phyloP scores from a whole-genome alignment of 805 yeast species.

The Saccharomycopsis fodiens region DNA sequence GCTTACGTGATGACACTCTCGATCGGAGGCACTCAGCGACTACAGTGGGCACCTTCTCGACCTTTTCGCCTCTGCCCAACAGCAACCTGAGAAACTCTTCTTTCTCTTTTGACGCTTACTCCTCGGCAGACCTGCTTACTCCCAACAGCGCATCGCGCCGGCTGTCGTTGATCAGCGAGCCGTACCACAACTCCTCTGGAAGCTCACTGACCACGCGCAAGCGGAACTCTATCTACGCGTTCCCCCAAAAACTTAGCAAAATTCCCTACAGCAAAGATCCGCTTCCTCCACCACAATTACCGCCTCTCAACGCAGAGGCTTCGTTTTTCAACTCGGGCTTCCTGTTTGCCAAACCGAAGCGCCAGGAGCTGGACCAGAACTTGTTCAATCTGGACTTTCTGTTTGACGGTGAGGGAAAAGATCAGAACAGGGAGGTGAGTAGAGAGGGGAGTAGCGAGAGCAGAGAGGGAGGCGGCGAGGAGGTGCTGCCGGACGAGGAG shows the following conservation, averaged over 20 bases:
- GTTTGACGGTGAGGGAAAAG: not conserved
- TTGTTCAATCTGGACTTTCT: constrained; percentile 8
- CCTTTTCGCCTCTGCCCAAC: constrained; percentile 10
- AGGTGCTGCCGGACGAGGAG: not conserved
- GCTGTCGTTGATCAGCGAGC: constrained; percentile 8
- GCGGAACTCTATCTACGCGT: not conserved
- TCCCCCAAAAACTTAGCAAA: not conserved
- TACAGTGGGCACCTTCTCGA: constrained; percentile 8
- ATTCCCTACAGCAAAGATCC: not conserved
- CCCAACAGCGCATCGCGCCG: constrained; percentile 12
- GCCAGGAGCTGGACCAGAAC: not conserved
- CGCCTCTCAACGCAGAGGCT: not conserved
- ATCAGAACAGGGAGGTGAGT: not conserved
- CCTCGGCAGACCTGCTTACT: constrained; percentile 8
- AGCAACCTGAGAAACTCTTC: constrained; percentile 13
- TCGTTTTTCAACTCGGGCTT: constrained; percentile 1
- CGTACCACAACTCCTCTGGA: not conserved
- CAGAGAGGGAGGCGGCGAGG: not conserved
- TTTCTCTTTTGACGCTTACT: constrained; percentile 15
- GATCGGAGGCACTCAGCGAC: constrained; percentile 19
- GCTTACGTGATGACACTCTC: constrained; percentile 13
- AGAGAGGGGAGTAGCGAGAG: not conserved
- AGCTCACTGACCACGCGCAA: not conserved
- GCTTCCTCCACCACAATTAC: not conserved
- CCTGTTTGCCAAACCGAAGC: not conserved